Evolutionary conservation across 1,139 yeast genomes (phyloP).

Genomic region (Zhuliangozyma blackwelliae): DNA sequence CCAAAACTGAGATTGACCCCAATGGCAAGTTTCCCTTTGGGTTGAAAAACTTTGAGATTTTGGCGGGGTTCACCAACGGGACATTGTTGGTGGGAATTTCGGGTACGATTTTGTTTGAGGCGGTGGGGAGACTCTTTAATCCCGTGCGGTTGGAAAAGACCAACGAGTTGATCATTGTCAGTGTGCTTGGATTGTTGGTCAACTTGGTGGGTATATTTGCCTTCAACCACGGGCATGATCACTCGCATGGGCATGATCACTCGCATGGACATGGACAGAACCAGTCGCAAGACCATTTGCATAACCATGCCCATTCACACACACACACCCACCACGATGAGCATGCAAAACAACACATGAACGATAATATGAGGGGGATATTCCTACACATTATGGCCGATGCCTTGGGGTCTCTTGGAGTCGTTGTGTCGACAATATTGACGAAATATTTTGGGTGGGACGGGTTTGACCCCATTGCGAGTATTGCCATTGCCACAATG

Average conservation of each 20-base stretch:
- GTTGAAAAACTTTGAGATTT: conserved; percentile 74
- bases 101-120: conserved; percentile 82
- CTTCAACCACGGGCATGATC: conserved; percentile 69
- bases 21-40: conserved; percentile 83
- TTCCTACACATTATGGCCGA: conserved; percentile 92
- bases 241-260: conserved; percentile 18
- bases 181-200: conserved; percentile 78
- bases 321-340: not conserved
- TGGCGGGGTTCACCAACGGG: conserved; percentile 95
- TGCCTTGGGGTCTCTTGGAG: conserved; percentile 95
- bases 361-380: conserved; percentile 93
- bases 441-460: conserved; percentile 55
- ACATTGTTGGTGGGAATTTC: conserved; percentile 83
- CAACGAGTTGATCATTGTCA: conserved; percentile 81
- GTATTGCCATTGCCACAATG: conserved; percentile 76
- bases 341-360: conserved; percentile 28
- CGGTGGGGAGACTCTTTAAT: conserved; percentile 69
- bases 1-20: conserved; percentile 45
- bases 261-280: conserved; percentile 16
- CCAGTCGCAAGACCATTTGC: conserved; percentile 5
- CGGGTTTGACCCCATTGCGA: conserved; percentile 89
- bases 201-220: conserved; percentile 92
- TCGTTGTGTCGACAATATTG: conserved; percentile 75
- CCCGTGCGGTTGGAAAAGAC: conserved; percentile 80
- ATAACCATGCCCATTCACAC: conserved; percentile 12